These are phyloP conservation scores for Caulochytrium protostelioides DNA, from an alignment of 371 early-diverging fungal species.

Conservation along the genomic window DNA sequence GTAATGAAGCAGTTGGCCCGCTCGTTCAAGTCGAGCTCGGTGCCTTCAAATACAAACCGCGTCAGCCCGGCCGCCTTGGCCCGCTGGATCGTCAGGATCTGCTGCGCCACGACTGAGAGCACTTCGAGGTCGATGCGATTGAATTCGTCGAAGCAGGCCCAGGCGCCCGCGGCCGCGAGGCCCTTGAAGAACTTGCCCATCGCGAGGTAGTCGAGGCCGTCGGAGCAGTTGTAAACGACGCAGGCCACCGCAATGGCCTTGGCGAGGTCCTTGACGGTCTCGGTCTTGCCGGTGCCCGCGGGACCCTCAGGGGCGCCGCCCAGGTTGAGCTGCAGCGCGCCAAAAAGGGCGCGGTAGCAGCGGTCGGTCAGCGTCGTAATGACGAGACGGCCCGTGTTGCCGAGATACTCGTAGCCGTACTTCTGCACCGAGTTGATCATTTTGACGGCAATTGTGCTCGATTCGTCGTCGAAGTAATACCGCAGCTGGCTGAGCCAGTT, in stretches of 20 bases:
- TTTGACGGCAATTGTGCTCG: conserved; percentile 19
- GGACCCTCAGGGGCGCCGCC: conserved; percentile 32
- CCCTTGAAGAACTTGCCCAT: conserved; percentile 38
- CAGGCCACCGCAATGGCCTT: conserved; percentile 33
- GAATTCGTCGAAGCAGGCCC: conserved; percentile 42
- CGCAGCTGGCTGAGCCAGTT: conserved; percentile 26
- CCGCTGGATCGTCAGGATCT: conserved; percentile 27
- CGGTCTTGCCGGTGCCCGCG: conserved; percentile 34
- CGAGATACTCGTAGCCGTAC: conserved; percentile 29
- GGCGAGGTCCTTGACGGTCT: conserved; percentile 33
- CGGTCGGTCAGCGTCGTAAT: conserved; percentile 27
- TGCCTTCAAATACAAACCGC: conserved; percentile 24
- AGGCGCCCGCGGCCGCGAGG: conserved; percentile 25
- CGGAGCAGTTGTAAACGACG: conserved; percentile 36
- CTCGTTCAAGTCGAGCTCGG: conserved; percentile 22
- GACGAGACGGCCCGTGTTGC: conserved; percentile 23
- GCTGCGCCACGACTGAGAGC: conserved; percentile 28
- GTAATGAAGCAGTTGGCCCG: conserved; percentile 29
- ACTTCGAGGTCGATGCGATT: conserved; percentile 35
- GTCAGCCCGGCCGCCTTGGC: conserved; percentile 26
- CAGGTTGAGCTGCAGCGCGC: conserved; percentile 27
- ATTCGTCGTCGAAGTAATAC: conserved; percentile 23
- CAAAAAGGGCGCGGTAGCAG: conserved; percentile 29
- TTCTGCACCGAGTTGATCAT: conserved; percentile 33
- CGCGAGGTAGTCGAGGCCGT: conserved; percentile 29